A percentile compares a stretch with the other conserved stretches of the same genome.
Conservation (phyloP, 768 basidiomycete genomes). For the Panaeolus cyanescens region DNA sequence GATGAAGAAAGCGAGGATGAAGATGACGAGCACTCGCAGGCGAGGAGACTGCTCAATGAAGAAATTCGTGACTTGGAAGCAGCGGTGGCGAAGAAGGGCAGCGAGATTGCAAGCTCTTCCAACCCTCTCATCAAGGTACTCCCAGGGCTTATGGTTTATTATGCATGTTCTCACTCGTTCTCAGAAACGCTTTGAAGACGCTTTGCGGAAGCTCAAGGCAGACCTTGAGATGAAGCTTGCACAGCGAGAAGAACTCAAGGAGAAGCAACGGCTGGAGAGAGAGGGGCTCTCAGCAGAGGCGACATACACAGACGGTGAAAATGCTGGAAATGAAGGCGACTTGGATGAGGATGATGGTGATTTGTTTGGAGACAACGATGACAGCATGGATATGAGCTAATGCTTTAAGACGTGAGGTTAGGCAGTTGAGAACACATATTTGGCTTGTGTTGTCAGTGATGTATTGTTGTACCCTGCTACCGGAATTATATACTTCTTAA, state of each 20-base stretch:
- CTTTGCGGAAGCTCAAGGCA: slow-evolving; percentile 81
- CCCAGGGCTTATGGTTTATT: neutral
- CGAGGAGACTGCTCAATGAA: slow-evolving; percentile 79
- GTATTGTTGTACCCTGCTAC: neutral
- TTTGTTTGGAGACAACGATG: slow-evolving; percentile 51
- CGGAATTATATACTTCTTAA: neutral
- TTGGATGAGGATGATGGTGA: slow-evolving; percentile 35
- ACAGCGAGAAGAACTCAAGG: slow-evolving; percentile 80
- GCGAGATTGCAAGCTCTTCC: slow-evolving; percentile 78
- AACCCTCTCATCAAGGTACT: slow-evolving; percentile 85
- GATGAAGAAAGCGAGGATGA: slow-evolving; percentile 83
- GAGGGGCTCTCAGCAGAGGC: slow-evolving; percentile 56
- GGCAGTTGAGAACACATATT: too few species aligned
- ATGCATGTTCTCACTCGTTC: neutral
- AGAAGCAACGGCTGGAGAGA: slow-evolving; percentile 70
- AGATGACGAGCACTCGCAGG: slow-evolving; percentile 79
- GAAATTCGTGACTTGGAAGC: slow-evolving; percentile 89
- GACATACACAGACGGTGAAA: slow-evolving; percentile 39
- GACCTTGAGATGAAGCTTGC: slow-evolving; percentile 85
- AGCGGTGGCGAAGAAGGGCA: slow-evolving; percentile 83
- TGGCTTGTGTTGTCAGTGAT: too few species aligned
- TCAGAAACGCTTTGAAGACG: slow-evolving; percentile 92
- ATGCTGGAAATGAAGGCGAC: slow-evolving; percentile 32
- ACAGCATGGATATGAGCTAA: slow-evolving; percentile 37
- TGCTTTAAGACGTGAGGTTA: too few species aligned